phyloP scores from a whole-genome alignment of 805 yeast genomes.

The Nakazawaea wyomingensis region DNA sequence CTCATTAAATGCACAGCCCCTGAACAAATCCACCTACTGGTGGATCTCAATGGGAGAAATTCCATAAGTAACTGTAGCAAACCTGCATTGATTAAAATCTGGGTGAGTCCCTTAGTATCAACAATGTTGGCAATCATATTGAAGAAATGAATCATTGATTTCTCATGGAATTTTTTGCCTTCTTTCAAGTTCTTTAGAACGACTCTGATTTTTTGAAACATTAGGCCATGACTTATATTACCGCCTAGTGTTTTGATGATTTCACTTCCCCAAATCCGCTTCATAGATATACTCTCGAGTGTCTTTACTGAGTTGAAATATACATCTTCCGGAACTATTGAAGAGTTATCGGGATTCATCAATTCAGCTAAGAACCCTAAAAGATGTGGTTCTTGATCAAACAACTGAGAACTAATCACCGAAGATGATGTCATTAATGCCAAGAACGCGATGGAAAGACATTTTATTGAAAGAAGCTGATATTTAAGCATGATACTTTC shows the following conservation, averaged over 20 bases:
- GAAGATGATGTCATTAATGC: slow-evolving; percentile 53
- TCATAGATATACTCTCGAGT: slow-evolving; percentile 62
- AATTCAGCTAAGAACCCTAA: slow-evolving; percentile 67
- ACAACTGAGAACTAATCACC: slow-evolving; percentile 56
- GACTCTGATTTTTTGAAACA: slow-evolving; percentile 66
- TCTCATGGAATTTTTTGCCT: slow-evolving; percentile 38
- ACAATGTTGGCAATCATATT: slow-evolving; percentile 58
- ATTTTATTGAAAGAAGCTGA: slow-evolving; percentile 56
- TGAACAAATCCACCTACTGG: slow-evolving; percentile 51
- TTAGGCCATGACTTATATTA: slow-evolving; percentile 77
- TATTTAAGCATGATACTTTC: slow-evolving; percentile 53
- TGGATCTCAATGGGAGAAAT: slow-evolving; percentile 48
- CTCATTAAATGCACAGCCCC: slow-evolving; percentile 60
- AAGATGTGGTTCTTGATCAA: slow-evolving; percentile 68
- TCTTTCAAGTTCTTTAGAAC: slow-evolving; percentile 46
- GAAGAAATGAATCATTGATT: slow-evolving; percentile 43
- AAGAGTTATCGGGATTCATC: slow-evolving; percentile 55
- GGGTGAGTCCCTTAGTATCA: slow-evolving; percentile 47
- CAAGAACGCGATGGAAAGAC: slow-evolving; percentile 61
- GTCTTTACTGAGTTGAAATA: slow-evolving; percentile 60
- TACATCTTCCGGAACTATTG: slow-evolving; percentile 42
- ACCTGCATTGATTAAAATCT: slow-evolving; percentile 70
- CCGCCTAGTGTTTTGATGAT: slow-evolving; percentile 76
- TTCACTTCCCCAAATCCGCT: slow-evolving; percentile 69
- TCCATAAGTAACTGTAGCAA: slow-evolving; percentile 59